A percentile compares a stretch with the other conserved stretches of the same genome.
phyloP scores from a whole-genome alignment of 2,329 filamentous ascomycete genomes.

The Pestalotiopsis sp. region DNA sequence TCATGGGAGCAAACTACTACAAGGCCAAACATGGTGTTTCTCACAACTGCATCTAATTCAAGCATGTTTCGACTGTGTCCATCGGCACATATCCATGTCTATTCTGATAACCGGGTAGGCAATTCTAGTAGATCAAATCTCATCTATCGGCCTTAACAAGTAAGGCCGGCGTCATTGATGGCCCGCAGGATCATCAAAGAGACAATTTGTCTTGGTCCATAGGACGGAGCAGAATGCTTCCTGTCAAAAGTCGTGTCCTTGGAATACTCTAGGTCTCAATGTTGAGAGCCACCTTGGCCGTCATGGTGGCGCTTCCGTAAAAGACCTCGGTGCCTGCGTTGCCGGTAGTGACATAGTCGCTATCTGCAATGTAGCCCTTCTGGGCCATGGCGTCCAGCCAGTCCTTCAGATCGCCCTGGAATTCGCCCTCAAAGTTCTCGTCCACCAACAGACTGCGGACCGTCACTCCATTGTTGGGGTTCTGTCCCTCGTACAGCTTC shows the following conservation, averaged over 20 bases:
- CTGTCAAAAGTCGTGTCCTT: background rate
- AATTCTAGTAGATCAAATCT: too few species aligned
- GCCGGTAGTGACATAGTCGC: conserved; percentile 22
- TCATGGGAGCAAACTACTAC: too few species aligned
- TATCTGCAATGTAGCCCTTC: conserved; percentile 20
- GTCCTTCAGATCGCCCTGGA: conserved; percentile 23
- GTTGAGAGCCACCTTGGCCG: conserved; percentile 10
- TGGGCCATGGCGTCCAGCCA: conserved; percentile 23
- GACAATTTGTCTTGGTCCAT: too few species aligned
- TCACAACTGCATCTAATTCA: too few species aligned
- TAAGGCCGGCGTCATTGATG: too few species aligned
- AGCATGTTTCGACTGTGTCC: too few species aligned
- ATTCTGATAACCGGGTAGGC: too few species aligned
- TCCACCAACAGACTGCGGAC: conserved; percentile 23
- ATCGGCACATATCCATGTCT: too few species aligned
- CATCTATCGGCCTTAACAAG: too few species aligned
- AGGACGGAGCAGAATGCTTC: too few species aligned
- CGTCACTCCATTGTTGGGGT: conserved; percentile 22
- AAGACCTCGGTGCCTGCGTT: conserved; percentile 26
- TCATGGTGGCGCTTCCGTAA: conserved; percentile 19
- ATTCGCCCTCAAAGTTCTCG: conserved; percentile 20
- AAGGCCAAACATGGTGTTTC: too few species aligned
- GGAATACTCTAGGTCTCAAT: background rate
- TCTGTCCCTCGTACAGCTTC: conserved; percentile 26
- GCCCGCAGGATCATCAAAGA: too few species aligned